These are phyloP conservation scores for Phylloporus sp. DNA, from an alignment of 768 basidiomycete genomes.

Conservation along the genomic window DNA sequence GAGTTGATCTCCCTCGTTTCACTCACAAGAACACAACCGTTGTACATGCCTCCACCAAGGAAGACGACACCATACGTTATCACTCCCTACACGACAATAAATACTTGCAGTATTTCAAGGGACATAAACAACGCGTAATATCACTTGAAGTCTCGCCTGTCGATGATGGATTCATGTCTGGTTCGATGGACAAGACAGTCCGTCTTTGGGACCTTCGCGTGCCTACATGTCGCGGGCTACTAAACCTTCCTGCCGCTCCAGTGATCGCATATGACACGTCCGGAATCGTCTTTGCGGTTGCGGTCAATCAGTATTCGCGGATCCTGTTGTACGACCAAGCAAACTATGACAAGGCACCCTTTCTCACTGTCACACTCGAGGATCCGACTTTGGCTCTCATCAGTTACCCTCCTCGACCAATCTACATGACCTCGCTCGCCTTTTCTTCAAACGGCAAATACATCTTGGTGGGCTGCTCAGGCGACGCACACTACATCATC, in stretches of 20 bases:
- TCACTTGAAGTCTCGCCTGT: conserved; percentile 90
- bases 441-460: conserved; percentile 92
- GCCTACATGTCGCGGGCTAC: conserved; percentile 70
- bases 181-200: conserved; percentile 90
- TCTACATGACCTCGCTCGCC: conserved; percentile 85
- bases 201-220: conserved; percentile 93
- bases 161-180: conserved; percentile 95
- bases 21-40: conserved; percentile 88
- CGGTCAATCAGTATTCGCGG: conserved; percentile 74
- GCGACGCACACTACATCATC: conserved; percentile 87
- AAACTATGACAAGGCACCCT: conserved; percentile 90
- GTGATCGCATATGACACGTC: conserved; percentile 81
- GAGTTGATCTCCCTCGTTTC: conserved; percentile 90
- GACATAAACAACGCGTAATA: conserved; percentile 85
- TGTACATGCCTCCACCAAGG: conserved; percentile 90
- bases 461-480: conserved; percentile 88
- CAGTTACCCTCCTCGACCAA: conserved; percentile 82
- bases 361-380: conserved; percentile 75
- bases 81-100: conserved; percentile 96
- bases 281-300: conserved; percentile 84
- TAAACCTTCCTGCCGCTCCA: conserved; percentile 70
- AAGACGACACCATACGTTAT: conserved; percentile 92
- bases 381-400: conserved; percentile 74
- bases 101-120: conserved; percentile 93
- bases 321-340: conserved; percentile 83